phyloP scores from a whole-genome alignment of 345 rosid genomes.

The Zanthoxylum bungeanum region DNA sequence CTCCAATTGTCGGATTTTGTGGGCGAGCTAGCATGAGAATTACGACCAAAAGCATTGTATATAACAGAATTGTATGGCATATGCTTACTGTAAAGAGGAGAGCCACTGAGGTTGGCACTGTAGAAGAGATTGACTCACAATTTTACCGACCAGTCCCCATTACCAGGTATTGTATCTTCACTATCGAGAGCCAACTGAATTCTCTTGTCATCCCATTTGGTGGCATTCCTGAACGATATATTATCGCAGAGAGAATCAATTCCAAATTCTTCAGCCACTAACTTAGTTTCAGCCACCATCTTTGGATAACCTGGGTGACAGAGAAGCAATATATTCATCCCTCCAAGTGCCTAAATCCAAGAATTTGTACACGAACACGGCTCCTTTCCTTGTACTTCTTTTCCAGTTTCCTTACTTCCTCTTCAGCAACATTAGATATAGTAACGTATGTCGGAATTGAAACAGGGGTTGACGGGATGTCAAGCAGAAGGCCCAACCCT shows the following conservation, averaged over 20 bases:
- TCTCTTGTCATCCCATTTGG: too few species aligned
- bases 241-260: too few species aligned
- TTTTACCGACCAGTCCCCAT: slow-evolving; percentile 93
- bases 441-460: slow-evolving; percentile 74
- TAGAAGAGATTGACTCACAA: slow-evolving; percentile 81
- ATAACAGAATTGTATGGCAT: slow-evolving; percentile 91
- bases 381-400: slow-evolving; percentile 76
- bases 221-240: too few species aligned
- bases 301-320: too few species aligned
- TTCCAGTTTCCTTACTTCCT: too few species aligned
- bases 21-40: slow-evolving; percentile 53
- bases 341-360: slow-evolving; percentile 81
- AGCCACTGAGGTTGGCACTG: slow-evolving; percentile 83
- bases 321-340: too few species aligned
- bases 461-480: slow-evolving; percentile 63
- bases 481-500: slow-evolving; percentile 79
- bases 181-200: slow-evolving; percentile 69
- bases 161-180: slow-evolving; percentile 75
- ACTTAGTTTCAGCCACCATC: too few species aligned
- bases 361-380: slow-evolving; percentile 75
- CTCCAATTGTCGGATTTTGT: slow-evolving; percentile 40
- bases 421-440: slow-evolving; percentile 78
- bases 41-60: slow-evolving; percentile 78
- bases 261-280: too few species aligned
- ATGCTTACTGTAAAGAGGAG: slow-evolving; percentile 90